Base-by-base conservation (phyloP, 1,284 basidiomycete genomes). In the Apiotrichum akiyoshidainum region DNA sequence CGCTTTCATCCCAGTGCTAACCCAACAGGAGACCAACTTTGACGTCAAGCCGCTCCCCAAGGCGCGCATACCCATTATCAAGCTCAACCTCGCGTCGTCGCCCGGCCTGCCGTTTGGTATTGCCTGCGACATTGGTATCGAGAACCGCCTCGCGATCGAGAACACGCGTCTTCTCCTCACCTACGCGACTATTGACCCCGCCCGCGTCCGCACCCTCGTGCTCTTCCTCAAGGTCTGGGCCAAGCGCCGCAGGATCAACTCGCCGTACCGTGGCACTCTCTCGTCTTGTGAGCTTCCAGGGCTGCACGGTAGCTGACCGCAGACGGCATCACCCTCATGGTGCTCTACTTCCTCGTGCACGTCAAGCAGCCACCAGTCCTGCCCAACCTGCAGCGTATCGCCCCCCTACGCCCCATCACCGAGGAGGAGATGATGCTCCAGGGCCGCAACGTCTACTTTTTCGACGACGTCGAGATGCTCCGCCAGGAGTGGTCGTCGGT, bases 201-300 rank as follows among this genome's bases (percentile, higher is more conserved):
- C 90, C 40, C 86, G 95, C 65, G 87, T 99, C 56, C 85, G 94
- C 64, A 94, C 92, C 0, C 83, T 99, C 76, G 95, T 99, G 46
- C 83, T 99, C 57, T 98, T 99, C 80, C 85, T 99, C 73, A 99
- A 99, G 83, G 92, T 99, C 37, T 99, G 95, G 95, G 92, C 92
- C 71, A 99, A 99, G 81, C 84, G 94, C 75, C 85, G 90, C 79
- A 94, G 96, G 85, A 96, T 99, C 79, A 97, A 99, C 78, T 96
- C 92, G 58, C 93, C 95, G 19, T 99, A 97, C 79, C 87, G 90
- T 69, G 95, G 95, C 60, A 98, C 95, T 1, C 81, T 99, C 49
- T 95, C 92, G 47, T 97, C 93, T 52, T 99, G 76, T 77, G 49
- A 61, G 75, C 60, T 13, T 16, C 52, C 33, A 35, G 33, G 17